Conservation (phyloP, 768 basidiomycete genomes). For the Tephrocybe sp. region DNA sequence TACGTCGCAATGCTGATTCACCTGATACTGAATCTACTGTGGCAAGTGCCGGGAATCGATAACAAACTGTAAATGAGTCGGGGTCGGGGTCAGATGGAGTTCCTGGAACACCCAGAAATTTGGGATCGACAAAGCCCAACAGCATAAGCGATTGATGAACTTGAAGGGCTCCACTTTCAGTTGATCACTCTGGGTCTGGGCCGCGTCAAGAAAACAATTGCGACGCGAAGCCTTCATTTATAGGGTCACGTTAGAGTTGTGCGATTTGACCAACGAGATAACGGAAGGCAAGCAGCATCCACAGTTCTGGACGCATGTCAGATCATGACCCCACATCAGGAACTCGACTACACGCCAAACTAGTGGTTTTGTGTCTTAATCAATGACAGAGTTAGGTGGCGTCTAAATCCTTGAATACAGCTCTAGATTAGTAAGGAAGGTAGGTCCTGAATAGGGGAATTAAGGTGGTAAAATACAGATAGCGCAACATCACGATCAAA, state of each 20-base stretch:
- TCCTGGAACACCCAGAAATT: conserved; percentile 2
- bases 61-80: conserved; percentile 5
- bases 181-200: conserved; percentile 14
- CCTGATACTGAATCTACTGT: conserved; percentile 9
- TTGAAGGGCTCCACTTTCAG: conserved; percentile 3
- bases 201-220: conserved; percentile 12
- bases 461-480: conserved; percentile 51
- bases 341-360: conserved; percentile 40
- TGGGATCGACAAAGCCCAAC: conserved; percentile 1
- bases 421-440: conserved; percentile 40
- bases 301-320: conserved; percentile 48
- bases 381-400: conserved; percentile 25
- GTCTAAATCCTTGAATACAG: conserved; percentile 33
- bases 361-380: conserved; percentile 35
- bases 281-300: conserved; percentile 33
- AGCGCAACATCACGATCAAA: conserved; percentile 49
- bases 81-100: conserved; percentile 7
- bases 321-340: conserved; percentile 42
- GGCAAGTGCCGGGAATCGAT: conserved; percentile 6
- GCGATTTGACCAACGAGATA: conserved; percentile 24
- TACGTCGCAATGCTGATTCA: conserved; percentile 8
- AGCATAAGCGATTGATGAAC: conserved; percentile 12
- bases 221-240: conserved; percentile 35
- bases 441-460: conserved; percentile 42
- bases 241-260: conserved; percentile 33